Evolutionary conservation across 148 eudicot species (phyloP).

Genomic region (Chenopodium berlandieri): DNA sequence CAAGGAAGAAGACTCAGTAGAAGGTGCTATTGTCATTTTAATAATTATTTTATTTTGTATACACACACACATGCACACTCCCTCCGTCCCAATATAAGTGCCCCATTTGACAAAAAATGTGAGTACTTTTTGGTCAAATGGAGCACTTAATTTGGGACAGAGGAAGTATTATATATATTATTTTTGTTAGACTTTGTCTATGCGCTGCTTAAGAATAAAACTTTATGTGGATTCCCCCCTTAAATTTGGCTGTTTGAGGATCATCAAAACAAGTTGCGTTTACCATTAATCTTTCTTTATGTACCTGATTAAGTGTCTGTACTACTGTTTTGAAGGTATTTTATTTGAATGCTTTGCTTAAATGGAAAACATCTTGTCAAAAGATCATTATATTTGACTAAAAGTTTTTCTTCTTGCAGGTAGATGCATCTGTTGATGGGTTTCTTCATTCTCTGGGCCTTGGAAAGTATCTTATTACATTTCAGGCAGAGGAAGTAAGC

Average conservation of each 20-base stretch:
- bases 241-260: background rate
- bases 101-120: too few relatives aligned
- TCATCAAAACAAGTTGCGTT: background rate
- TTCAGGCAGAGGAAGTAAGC: constrained; percentile 83
- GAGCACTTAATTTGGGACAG: too few relatives aligned
- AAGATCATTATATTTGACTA: constrained; percentile 8
- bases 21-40: constrained; percentile 42
- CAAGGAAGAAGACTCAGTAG: constrained; percentile 57
- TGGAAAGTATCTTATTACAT: constrained; percentile 67
- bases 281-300: background rate
- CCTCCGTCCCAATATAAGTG: too few relatives aligned
- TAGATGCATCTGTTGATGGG: constrained; percentile 64
- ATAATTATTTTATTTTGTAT: too few relatives aligned
- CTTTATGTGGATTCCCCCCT: too few relatives aligned
- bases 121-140: too few relatives aligned
- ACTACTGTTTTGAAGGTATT: background rate
- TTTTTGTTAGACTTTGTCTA: constrained; percentile 3
- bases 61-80: too few relatives aligned
- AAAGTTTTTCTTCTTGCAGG: constrained; percentile 38
- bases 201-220: background rate
- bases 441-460: constrained; percentile 76
- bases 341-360: too few relatives aligned
- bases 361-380: too few relatives aligned
- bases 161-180: too few relatives aligned
- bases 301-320: too few relatives aligned